phyloP scores from a whole-genome alignment of 495 filamentous ascomycete genomes.

The Amniculicola lignicola region DNA sequence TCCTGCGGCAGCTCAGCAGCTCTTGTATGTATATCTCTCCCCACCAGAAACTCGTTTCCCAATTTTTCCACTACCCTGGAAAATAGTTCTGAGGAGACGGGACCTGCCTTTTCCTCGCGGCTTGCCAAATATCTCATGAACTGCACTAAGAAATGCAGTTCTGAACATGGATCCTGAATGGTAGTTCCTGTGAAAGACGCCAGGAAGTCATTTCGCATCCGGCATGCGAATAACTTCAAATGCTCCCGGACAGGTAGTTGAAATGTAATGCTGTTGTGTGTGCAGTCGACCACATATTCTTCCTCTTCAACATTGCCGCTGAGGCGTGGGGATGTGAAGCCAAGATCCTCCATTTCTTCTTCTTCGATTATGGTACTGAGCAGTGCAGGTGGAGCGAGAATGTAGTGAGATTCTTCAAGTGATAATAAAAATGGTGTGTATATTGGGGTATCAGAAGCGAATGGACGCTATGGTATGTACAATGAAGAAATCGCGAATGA shows the following conservation, averaged over 20 bases:
- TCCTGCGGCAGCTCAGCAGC: slow-evolving; percentile 7
- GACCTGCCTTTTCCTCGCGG: slow-evolving; percentile 1
- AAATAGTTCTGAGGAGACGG: slow-evolving; percentile 13
- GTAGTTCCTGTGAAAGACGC: not conserved
- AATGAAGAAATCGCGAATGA: not conserved
- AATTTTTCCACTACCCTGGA: slow-evolving; percentile 8
- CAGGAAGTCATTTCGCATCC: slow-evolving; percentile 11
- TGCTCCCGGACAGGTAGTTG: slow-evolving; percentile 13
- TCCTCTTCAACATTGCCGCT: slow-evolving; percentile 2
- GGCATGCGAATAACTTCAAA: slow-evolving; percentile 7
- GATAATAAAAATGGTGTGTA: not conserved
- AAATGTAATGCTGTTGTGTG: slow-evolving; percentile 1
- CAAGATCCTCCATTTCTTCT: not conserved
- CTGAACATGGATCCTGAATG: slow-evolving; percentile 9
- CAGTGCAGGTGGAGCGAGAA: not conserved
- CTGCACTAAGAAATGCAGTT: slow-evolving; percentile 10
- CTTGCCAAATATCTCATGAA: slow-evolving; percentile 14
- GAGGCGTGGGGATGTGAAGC: slow-evolving; percentile 1
- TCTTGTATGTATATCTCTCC: slow-evolving; percentile 15
- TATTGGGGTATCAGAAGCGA: slow-evolving; percentile 8
- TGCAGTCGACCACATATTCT: slow-evolving; percentile 9
- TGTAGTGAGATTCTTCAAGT: not conserved
- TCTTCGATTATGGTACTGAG: not conserved
- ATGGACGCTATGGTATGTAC: not conserved
- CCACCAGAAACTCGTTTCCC: slow-evolving; percentile 3